These are phyloP conservation scores for Aspergillus chevalieri DNA, from an alignment of 2,329 filamentous ascomycete species.

Conservation along the genomic window DNA sequence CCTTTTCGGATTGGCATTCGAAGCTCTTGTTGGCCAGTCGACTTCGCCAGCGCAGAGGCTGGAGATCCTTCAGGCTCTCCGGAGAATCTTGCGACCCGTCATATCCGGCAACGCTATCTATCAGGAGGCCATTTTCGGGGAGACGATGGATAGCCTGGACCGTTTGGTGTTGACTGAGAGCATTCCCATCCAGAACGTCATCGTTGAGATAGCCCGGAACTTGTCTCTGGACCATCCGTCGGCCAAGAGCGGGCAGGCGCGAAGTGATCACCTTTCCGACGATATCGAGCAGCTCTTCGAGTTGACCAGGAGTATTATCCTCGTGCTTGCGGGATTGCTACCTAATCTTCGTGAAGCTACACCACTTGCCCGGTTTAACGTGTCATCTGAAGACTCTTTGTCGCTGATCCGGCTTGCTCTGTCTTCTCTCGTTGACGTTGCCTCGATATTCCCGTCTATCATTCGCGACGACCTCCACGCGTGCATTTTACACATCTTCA, in stretches of 20 bases:
- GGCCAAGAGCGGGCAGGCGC: slow-evolving; percentile 61
- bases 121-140: slow-evolving; percentile 88
- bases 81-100: slow-evolving; percentile 89
- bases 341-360: slow-evolving; percentile 59
- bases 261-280: slow-evolving; percentile 76
- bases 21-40: slow-evolving; percentile 80
- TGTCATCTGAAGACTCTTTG: slow-evolving; percentile 76
- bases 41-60: slow-evolving; percentile 70
- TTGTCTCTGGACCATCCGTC: slow-evolving; percentile 88
- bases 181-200: slow-evolving; percentile 79
- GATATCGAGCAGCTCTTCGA: slow-evolving; percentile 98
- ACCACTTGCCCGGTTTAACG: slow-evolving; percentile 63
- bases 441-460: slow-evolving; percentile 90
- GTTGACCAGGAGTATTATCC: slow-evolving; percentile 88
- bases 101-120: slow-evolving; percentile 97
- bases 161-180: slow-evolving; percentile 87
- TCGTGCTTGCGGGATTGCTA: slow-evolving; percentile 80
- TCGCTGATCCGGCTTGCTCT: slow-evolving; percentile 72
- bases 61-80: slow-evolving; percentile 82
- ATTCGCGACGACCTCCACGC: slow-evolving; percentile 96
- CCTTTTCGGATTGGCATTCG: slow-evolving; percentile 91
- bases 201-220: slow-evolving; percentile 88
- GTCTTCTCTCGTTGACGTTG: slow-evolving; percentile 85
- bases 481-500: slow-evolving; percentile 94
- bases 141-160: slow-evolving; percentile 94